A percentile compares a stretch with the other conserved stretches of the same genome.
These are phyloP conservation scores for Acacia crassicarpa DNA, from an alignment of 306 rosid genomes.

Conservation along the genomic window DNA sequence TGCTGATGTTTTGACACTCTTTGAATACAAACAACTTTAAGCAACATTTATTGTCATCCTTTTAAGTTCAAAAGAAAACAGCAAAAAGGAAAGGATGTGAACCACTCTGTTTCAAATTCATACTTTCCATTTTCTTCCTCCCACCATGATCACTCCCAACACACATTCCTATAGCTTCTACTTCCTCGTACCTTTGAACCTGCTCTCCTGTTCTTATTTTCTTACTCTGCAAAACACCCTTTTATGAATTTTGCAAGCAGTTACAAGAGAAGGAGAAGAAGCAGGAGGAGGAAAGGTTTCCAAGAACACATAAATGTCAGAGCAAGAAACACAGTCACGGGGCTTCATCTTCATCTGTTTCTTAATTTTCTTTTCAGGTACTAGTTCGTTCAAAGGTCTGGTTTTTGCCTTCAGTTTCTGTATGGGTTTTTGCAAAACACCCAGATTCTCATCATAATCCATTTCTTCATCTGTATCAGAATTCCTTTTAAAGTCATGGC, in stretches of 20 bases:
- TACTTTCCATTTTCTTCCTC: slow-evolving; percentile 29
- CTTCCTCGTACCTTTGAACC: not conserved
- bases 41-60: not conserved
- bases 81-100: not conserved
- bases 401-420: not conserved
- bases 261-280: not conserved
- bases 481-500: not conserved
- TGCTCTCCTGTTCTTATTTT: not conserved
- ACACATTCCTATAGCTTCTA: slow-evolving; percentile 20
- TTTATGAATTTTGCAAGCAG: slow-evolving; percentile 9
- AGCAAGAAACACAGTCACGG: slow-evolving; percentile 46
- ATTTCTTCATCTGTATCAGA: not conserved
- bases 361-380: slow-evolving; percentile 60
- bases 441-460: not conserved
- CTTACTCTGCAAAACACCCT: slow-evolving; percentile 5
- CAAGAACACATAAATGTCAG: slow-evolving; percentile 43
- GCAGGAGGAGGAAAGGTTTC: not conserved
- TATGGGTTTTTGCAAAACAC: not conserved
- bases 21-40: not conserved
- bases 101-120: not conserved
- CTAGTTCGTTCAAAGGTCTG: not conserved
- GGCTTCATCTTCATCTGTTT: slow-evolving; percentile 40
- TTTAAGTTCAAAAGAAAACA: not conserved
- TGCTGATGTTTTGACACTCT: slow-evolving; percentile 27
- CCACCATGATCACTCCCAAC: slow-evolving; percentile 4